A percentile compares a stretch with the other conserved stretches of the same genome.
These are phyloP conservation scores for Dipteronia dyeriana DNA, from an alignment of 345 rosid species.

Conservation along the genomic window DNA sequence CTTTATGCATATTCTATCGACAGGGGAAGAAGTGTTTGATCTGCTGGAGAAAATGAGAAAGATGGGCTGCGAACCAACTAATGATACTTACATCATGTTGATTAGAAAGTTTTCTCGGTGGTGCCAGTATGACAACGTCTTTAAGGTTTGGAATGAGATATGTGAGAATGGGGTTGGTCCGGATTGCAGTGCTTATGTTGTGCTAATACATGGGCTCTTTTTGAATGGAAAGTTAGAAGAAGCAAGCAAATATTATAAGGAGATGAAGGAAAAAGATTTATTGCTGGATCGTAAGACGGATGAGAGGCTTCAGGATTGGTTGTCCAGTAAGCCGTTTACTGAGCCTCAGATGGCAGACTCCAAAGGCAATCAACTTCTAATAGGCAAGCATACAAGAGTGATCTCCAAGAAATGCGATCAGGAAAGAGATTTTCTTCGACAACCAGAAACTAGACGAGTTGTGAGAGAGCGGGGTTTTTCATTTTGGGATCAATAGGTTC, in stretches of 20 bases:
- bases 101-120: conserved; percentile 87
- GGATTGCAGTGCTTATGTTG: conserved; percentile 79
- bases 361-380: conserved; percentile 28
- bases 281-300: conserved; percentile 69
- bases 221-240: conserved; percentile 78
- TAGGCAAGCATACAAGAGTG: conserved; percentile 23
- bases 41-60: conserved; percentile 74
- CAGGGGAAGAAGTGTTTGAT: conserved; percentile 71
- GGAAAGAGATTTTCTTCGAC: conserved; percentile 49
- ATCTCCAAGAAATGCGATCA: conserved; percentile 31
- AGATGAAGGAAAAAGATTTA: conserved; percentile 74
- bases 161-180: conserved; percentile 62
- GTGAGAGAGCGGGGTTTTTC: conserved; percentile 72
- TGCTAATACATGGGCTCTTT: conserved; percentile 87
- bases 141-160: conserved; percentile 78
- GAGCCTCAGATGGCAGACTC: conserved; percentile 30
- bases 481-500: conserved; percentile 52
- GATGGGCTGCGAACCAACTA: conserved; percentile 65
- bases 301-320: conserved; percentile 69
- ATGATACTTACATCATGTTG: conserved; percentile 80
- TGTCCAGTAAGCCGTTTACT: conserved; percentile 56
- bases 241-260: conserved; percentile 67
- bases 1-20: conserved; percentile 57
- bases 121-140: conserved; percentile 71
- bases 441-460: conserved; percentile 66